Evolutionary conservation across 352 stramenopile species (phyloP).

Genomic region (Phytophthora melonis): DNA sequence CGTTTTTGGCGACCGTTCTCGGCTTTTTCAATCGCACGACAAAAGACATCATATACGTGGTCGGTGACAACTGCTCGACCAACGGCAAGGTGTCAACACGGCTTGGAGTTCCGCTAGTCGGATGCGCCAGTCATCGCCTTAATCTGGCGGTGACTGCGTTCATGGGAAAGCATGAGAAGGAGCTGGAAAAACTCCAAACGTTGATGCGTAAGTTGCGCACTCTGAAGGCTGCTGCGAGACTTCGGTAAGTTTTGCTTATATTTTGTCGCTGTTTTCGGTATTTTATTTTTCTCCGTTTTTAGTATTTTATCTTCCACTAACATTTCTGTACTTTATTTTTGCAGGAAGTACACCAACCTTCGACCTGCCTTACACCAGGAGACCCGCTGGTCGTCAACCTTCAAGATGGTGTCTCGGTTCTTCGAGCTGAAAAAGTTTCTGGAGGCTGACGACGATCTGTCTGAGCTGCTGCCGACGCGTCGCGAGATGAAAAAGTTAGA

Average conservation of each 20-base stretch:
- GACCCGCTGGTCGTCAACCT: constrained; percentile 1
- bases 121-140: not conserved
- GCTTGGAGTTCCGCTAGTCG: not conserved
- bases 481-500: constrained; percentile 2
- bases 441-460: not conserved
- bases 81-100: constrained; percentile 1
- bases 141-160: not conserved
- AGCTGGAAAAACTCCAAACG: not conserved
- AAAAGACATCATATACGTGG: not conserved
- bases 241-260: not conserved
- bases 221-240: constrained; percentile 2
- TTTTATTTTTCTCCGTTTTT: not conserved
- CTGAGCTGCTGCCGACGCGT: constrained; percentile 2
- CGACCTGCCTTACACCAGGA: not conserved
- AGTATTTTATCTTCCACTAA: not conserved
- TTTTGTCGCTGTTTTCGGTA: not conserved
- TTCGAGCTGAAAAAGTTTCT: not conserved
- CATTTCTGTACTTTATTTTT: not conserved
- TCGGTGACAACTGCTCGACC: constrained; percentile 4
- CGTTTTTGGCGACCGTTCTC: constrained; percentile 2
- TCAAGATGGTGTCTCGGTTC: constrained; percentile 3
- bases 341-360: not conserved
- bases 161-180: not conserved
- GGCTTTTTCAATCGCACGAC: not conserved
- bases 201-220: constrained; percentile 10